Evolutionary conservation across 2,329 filamentous ascomycete genomes (phyloP).

Genomic region (Trichoderma simmonsii): DNA sequence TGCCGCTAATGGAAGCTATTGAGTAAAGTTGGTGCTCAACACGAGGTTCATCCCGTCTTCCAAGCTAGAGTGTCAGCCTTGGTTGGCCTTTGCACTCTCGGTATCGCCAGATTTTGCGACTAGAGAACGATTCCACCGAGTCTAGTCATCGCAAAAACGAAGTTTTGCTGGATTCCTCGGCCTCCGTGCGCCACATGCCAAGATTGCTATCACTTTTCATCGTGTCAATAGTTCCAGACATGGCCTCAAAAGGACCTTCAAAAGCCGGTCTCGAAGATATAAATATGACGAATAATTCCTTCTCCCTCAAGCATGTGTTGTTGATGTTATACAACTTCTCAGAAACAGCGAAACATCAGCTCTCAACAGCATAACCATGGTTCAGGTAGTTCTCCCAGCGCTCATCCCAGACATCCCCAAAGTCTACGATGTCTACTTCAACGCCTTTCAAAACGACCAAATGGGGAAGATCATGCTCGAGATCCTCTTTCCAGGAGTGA

Average conservation of each 20-base stretch:
- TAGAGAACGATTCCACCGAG: not conserved
- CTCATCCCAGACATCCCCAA: conserved; percentile 44
- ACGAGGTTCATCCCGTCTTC: not conserved
- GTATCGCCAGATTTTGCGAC: not conserved
- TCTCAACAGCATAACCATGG: conserved; percentile 29
- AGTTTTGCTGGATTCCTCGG: not conserved
- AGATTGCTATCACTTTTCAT: not conserved
- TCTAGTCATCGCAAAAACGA: not conserved
- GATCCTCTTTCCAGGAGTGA: conserved; percentile 39
- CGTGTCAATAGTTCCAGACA: not conserved
- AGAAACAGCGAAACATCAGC: not conserved
- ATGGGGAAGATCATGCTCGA: conserved; percentile 41
- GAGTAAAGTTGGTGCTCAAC: not conserved
- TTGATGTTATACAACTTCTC: not conserved
- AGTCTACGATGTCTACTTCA: conserved; percentile 47
- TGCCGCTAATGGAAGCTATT: not conserved
- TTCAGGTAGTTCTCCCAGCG: conserved; percentile 42
- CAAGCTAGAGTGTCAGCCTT: not conserved
- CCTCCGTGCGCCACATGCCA: not conserved
- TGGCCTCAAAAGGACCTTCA: not conserved
- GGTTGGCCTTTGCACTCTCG: not conserved
- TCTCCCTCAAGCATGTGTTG: not conserved
- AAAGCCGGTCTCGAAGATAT: not conserved
- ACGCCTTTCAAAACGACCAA: conserved; percentile 39
- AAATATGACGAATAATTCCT: not conserved